Conservation (phyloP, 495 filamentous ascomycete species). For the Penicillium canariense region DNA sequence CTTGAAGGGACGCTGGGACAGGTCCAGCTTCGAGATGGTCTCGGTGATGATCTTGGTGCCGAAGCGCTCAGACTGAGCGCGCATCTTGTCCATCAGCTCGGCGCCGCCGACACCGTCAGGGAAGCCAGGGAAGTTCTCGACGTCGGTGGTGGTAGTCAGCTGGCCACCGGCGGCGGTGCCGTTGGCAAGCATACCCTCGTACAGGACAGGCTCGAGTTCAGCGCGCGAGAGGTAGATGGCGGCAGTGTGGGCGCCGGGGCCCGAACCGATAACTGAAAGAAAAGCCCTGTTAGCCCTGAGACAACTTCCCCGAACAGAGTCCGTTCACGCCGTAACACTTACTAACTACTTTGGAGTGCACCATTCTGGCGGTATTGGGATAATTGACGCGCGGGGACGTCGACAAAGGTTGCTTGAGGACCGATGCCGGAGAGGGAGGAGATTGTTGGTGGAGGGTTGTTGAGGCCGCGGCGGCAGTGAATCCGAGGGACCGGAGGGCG, state of each 20-base stretch:
- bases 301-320: neutral
- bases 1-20: constrained; percentile 83
- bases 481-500: constrained; percentile 58
- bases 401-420: constrained; percentile 34
- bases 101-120: constrained; percentile 79
- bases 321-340: constrained; percentile 32
- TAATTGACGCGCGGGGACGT: constrained; percentile 45
- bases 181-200: constrained; percentile 97
- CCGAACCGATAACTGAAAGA: constrained; percentile 74
- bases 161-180: constrained; percentile 95
- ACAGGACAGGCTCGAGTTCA: constrained; percentile 83
- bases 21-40: constrained; percentile 85
- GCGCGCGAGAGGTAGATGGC: constrained; percentile 94
- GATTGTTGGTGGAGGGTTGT: constrained; percentile 58
- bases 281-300: constrained; percentile 11
- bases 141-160: constrained; percentile 94
- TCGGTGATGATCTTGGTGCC: constrained; percentile 90
- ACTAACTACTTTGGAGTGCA: constrained; percentile 81
- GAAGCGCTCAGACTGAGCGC: constrained; percentile 83
- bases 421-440: constrained; percentile 43
- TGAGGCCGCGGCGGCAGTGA: constrained; percentile 63
- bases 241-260: constrained; percentile 95
- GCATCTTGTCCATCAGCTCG: constrained; percentile 94
- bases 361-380: constrained; percentile 50
- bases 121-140: constrained; percentile 98